Conservation (phyloP, 441 rosid species). For the Populus tomentosa region DNA sequence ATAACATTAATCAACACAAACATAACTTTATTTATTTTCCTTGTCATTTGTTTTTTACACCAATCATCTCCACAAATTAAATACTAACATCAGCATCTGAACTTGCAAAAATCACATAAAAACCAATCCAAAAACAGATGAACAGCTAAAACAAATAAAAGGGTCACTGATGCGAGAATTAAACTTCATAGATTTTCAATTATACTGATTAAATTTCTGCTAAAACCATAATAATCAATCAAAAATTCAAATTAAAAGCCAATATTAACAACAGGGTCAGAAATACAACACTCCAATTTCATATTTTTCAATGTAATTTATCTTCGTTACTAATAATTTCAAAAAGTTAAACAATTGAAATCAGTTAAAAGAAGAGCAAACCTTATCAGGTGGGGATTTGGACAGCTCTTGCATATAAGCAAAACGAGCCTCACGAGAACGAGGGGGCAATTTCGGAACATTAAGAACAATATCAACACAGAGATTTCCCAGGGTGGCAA, state of each 20-base stretch:
- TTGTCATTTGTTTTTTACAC: not conserved
- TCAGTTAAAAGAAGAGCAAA: slow-evolving; percentile 5
- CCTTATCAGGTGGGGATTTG: slow-evolving; percentile 86
- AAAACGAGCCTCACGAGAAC: slow-evolving; percentile 42
- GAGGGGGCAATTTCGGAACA: slow-evolving; percentile 78
- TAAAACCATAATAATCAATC: no score
- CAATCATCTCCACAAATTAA: not conserved
- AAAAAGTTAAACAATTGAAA: not conserved
- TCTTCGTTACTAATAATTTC: not conserved
- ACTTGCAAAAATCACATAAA: not conserved
- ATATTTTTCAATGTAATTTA: not conserved
- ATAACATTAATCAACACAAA: not conserved
- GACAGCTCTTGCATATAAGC: slow-evolving; percentile 70
- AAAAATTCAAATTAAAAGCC: no score
- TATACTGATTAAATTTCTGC: not conserved
- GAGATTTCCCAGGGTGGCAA: slow-evolving; percentile 86
- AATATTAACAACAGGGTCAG: not conserved
- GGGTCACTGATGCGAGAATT: not conserved
- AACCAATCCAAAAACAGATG: not conserved
- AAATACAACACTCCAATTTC: not conserved
- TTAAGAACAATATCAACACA: slow-evolving; percentile 90
- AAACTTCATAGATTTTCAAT: not conserved
- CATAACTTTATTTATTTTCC: not conserved
- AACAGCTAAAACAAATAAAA: not conserved
- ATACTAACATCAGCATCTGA: not conserved